Conservation (phyloP, 106 monocot species). For the Hemerocallis citrina region DNA sequence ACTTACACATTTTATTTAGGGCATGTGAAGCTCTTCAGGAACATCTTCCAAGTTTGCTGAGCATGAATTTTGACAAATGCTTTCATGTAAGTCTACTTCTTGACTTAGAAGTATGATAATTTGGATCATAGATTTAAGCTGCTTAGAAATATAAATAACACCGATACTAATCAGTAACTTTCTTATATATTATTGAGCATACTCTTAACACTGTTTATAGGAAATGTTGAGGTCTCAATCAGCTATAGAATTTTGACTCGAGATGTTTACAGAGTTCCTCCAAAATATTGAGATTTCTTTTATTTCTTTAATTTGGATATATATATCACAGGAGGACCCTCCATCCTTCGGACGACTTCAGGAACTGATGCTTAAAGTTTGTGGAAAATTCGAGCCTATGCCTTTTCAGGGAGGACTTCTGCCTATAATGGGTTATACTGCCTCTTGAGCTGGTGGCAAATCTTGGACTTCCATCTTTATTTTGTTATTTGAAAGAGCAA, state of each 20-base stretch:
- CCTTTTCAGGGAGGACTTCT: not conserved
- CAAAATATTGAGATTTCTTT: not conserved
- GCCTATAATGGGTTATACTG: conserved; percentile 1
- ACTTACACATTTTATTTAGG: conserved; percentile 9
- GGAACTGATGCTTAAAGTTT: conserved; percentile 11
- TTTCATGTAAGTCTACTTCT: conserved; percentile 26
- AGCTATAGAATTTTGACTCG: not conserved
- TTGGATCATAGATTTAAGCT: not conserved
- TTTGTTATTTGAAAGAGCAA: too few species aligned
- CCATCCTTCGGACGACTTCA: not conserved
- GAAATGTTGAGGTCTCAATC: not conserved
- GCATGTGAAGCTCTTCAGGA: conserved; percentile 24
- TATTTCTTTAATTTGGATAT: not conserved
- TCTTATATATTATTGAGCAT: not conserved
- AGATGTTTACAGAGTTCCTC: not conserved
- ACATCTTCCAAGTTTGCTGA: conserved; percentile 27
- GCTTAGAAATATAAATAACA: not conserved
- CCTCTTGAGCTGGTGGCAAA: too few species aligned
- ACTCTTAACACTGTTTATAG: not conserved
- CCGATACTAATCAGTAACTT: not conserved
- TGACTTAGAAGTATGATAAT: not conserved
- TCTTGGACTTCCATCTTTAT: too few species aligned
- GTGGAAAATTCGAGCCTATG: not conserved
- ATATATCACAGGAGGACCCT: conserved; percentile 14
- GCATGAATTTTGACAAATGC: conserved; percentile 30